Percentiles rank a stretch among this genome's conserved stretches.
These are phyloP conservation scores for Ceriops decandra DNA, from an alignment of 345 rosid genomes.

Conservation along the genomic window DNA sequence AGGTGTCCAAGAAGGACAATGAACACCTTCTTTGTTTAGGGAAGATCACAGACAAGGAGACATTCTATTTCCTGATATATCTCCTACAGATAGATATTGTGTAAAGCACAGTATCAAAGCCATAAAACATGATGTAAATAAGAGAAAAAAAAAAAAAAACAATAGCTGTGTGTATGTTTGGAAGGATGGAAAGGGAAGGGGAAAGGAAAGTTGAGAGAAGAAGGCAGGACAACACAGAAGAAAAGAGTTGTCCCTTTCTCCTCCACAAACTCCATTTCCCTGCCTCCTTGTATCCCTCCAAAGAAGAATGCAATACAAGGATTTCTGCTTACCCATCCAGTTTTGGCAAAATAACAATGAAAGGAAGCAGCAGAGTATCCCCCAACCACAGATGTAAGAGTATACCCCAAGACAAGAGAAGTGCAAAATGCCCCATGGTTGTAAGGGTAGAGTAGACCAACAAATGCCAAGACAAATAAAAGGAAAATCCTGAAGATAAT, in stretches of 20 bases:
- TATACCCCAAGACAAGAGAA: constrained; percentile 48
- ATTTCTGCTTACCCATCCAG: constrained; percentile 58
- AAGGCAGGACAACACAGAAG: no score
- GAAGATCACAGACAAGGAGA: no score
- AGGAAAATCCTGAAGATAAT: constrained; percentile 46
- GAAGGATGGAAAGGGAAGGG: neutral
- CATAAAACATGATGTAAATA: no score
- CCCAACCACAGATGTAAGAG: constrained; percentile 63
- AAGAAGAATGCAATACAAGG: neutral
- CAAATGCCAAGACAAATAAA: constrained; percentile 51
- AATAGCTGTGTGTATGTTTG: no score
- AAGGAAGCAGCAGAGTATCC: constrained; percentile 72
- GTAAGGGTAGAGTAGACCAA: constrained; percentile 71
- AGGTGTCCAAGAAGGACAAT: neutral
- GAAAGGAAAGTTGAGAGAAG: neutral
- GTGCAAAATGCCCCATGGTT: constrained; percentile 58
- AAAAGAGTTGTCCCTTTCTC: no score
- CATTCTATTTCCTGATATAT: no score
- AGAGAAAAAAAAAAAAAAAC: no score
- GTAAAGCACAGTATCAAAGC: no score
- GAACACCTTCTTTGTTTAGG: no score
- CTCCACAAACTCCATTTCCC: no score
- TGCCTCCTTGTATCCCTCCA: neutral
- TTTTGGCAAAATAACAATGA: constrained; percentile 53
- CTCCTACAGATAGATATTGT: no score